phyloP scores from a whole-genome alignment of 2,329 filamentous ascomycete species.

The Penicillium concentricum region DNA sequence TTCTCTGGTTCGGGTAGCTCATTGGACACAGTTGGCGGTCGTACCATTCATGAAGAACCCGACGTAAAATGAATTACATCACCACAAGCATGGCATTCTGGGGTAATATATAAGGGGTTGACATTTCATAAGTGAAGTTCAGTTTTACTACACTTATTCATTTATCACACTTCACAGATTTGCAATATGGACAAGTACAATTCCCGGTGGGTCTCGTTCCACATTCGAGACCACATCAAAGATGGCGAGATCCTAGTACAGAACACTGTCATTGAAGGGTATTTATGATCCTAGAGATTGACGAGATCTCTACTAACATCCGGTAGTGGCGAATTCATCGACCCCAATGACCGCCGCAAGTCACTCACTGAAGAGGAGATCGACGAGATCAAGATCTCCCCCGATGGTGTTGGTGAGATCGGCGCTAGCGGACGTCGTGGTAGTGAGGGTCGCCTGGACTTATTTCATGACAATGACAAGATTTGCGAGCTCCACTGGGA shows the following conservation, averaged over 20 bases:
- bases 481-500: slow-evolving; percentile 37
- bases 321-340: slow-evolving; percentile 29
- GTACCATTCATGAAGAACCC: neutral
- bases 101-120: neutral
- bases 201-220: slow-evolving; percentile 30
- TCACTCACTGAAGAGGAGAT: slow-evolving; percentile 31
- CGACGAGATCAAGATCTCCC: slow-evolving; percentile 30
- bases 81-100: slow-evolving; percentile 1
- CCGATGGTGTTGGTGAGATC: slow-evolving; percentile 32
- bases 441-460: slow-evolving; percentile 33
- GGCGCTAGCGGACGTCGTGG: slow-evolving; percentile 32
- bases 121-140: neutral
- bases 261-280: slow-evolving; percentile 32
- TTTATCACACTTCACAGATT: neutral
- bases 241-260: slow-evolving; percentile 27
- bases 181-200: slow-evolving; percentile 24
- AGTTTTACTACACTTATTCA: neutral
- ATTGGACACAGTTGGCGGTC: neutral
- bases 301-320: slow-evolving; percentile 4
- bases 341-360: slow-evolving; percentile 21
- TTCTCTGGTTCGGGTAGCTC: neutral
- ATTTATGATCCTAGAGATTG: neutral
- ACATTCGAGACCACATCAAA: slow-evolving; percentile 29
- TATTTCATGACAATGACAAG: slow-evolving; percentile 32
- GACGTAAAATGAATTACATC: slow-evolving; percentile 8